Conservation (phyloP, 2,329 filamentous ascomycete species). For the Elsinoe fawcettii region DNA sequence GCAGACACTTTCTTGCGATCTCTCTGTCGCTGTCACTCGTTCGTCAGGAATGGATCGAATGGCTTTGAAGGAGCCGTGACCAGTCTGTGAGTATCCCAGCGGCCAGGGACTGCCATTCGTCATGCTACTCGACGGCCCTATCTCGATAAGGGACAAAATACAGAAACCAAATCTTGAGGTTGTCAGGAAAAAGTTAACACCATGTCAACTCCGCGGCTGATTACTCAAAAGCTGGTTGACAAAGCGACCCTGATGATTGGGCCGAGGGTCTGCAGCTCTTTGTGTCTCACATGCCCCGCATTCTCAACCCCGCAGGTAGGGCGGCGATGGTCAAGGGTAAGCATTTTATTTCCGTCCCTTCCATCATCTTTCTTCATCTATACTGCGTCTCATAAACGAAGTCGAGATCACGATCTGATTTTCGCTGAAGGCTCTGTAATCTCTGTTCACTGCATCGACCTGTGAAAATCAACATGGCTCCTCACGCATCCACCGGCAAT, state of each 20-base stretch:
- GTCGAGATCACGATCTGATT: neutral
- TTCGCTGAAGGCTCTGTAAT: neutral
- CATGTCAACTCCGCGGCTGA: slow-evolving; percentile 11
- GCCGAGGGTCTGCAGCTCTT: slow-evolving; percentile 7
- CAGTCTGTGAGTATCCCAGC: neutral
- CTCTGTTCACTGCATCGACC: neutral
- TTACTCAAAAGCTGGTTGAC: neutral
- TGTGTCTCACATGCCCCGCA: slow-evolving; percentile 7
- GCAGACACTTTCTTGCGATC: neutral
- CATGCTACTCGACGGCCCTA: too few species aligned
- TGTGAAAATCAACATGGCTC: slow-evolving; percentile 16
- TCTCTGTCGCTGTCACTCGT: neutral
- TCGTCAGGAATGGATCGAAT: neutral
- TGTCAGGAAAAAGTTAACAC: neutral
- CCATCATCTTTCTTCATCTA: too few species aligned
- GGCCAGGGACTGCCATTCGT: neutral
- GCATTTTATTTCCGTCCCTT: neutral
- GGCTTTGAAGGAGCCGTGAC: neutral
- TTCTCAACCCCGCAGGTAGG: neutral
- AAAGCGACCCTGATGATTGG: slow-evolving; percentile 2
- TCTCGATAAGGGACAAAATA: too few species aligned
- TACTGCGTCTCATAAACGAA: too few species aligned
- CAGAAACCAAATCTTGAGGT: too few species aligned
- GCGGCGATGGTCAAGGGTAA: neutral
- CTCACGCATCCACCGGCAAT: slow-evolving; percentile 15